Evolutionary conservation across 1,284 basidiomycete species (phyloP), one percentile per base, ranked within the genome.

Genomic region (Sanghuangporus weigelae): DNA sequence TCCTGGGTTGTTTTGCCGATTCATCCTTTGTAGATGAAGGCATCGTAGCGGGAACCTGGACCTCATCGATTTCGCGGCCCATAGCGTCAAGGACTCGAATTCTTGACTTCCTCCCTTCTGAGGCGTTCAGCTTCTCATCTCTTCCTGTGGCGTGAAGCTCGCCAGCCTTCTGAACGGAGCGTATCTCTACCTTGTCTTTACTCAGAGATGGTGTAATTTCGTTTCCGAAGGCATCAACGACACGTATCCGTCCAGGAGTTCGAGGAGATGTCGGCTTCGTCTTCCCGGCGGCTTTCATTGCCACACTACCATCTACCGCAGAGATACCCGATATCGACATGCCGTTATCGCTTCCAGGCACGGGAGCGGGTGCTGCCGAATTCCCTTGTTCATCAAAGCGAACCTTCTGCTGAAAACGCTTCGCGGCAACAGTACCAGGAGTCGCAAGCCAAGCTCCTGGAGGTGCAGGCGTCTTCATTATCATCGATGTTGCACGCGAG

Each of bases 371-470:
- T 7, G 55, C 38, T 44, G 36, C 38, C 44, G 57, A 58, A 19
- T 14, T 26, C 54, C 55, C 60, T 16, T 59, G 8, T 40, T 81
- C 75, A 69, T 90, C 84, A 68, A 91, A 92, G 46, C 89, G 84
- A 58, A 91, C 89, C 69, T 85, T 88, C 69, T 83, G 67, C 54
- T 60, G 59, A 16, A 77, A 70, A 59, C 77, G 77, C 66, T 76
- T 79, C 64, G 72, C 67, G 66, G 83, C 79, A 64, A 77, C 75
- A 2, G 76, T 71, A 7, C 73, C 77, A 10, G 89, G 88, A 19
- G 89, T 90, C 6, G 76, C 72, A 55, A 83, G 67, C 87, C 87
- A 90, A 40, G 79, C 87, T 26, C 89, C 89, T n/a, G 89, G 89
- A 7, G 81, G 83, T 4, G 81, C 84, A 48, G 89, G 89, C 1